These are phyloP conservation scores for Camellia lanceoleosa DNA, from an alignment of 148 eudicot genomes.

Conservation along the genomic window DNA sequence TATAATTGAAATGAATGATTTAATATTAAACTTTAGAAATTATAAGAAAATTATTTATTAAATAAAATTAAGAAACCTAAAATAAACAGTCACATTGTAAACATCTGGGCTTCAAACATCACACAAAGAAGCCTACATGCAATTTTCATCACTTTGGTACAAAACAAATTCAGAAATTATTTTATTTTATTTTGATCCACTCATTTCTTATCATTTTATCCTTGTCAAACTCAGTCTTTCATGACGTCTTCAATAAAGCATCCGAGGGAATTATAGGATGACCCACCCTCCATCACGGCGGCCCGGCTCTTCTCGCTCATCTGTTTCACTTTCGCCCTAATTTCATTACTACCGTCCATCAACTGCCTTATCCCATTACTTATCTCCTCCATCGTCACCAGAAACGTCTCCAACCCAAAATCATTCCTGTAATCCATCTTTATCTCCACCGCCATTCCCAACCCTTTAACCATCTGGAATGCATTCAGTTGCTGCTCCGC, in stretches of 20 bases:
- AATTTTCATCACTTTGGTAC: neutral
- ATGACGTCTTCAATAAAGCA: neutral
- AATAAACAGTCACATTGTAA: too few relatives aligned
- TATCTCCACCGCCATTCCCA: slow-evolving; percentile 32
- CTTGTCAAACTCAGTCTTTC: neutral
- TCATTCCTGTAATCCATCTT: too few relatives aligned
- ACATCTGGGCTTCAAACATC: too few relatives aligned
- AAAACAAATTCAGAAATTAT: neutral
- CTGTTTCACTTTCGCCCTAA: slow-evolving; percentile 18
- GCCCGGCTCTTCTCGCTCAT: slow-evolving; percentile 25
- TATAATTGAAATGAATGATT: neutral
- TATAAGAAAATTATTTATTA: too few relatives aligned
- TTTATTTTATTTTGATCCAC: neutral
- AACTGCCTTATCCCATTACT: slow-evolving; percentile 18
- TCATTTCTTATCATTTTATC: neutral
- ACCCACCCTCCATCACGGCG: slow-evolving; percentile 29
- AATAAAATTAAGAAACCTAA: neutral
- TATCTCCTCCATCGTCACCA: too few relatives aligned
- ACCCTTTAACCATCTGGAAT: slow-evolving; percentile 14
- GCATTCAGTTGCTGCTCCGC: slow-evolving; percentile 26
- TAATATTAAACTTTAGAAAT: neutral
- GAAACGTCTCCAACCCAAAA: too few relatives aligned
- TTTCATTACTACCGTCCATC: slow-evolving; percentile 21
- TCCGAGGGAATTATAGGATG: slow-evolving; percentile 22
- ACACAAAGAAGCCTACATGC: neutral